phyloP scores from a whole-genome alignment of 805 yeast species.

The Nakazawaea peltata region DNA sequence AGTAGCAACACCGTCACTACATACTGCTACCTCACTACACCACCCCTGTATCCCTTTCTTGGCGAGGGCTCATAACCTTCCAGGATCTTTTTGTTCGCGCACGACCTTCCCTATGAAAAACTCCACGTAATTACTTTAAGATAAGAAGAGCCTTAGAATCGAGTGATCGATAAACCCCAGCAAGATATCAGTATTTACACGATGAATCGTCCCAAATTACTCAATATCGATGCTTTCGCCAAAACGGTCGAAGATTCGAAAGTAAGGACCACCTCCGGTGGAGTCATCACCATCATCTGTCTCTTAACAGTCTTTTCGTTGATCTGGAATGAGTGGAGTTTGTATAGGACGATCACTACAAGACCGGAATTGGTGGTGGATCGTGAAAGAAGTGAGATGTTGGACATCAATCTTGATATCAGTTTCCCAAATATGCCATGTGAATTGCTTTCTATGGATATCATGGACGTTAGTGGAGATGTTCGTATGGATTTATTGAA shows the following conservation, averaged over 20 bases:
- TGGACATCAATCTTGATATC: constrained; percentile 76
- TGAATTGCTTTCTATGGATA: constrained; percentile 70
- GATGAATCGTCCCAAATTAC: constrained; percentile 27
- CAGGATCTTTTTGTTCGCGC: no score
- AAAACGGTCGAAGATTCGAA: constrained; percentile 93
- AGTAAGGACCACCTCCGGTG: constrained; percentile 85
- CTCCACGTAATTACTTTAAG: no score
- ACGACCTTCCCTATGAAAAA: no score
- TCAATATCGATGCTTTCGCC: constrained; percentile 82
- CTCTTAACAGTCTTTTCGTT: constrained; percentile 51
- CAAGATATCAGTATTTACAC: no score
- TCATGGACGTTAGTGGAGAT: constrained; percentile 87
- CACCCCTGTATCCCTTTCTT: no score
- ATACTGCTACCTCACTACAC: no score
- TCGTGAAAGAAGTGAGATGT: constrained; percentile 62
- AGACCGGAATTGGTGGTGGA: constrained; percentile 88
- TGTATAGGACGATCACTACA: constrained; percentile 58
- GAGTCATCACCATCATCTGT: constrained; percentile 74
- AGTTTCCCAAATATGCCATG: constrained; percentile 85
- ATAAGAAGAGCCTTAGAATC: no score
- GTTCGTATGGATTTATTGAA: constrained; percentile 62
- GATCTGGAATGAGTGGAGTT: constrained; percentile 65
- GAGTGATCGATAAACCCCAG: no score
- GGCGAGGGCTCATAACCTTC: no score
- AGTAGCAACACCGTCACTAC: no score